Evolutionary conservation across 768 basidiomycete species (phyloP).

Genomic region (Kwoniella bestiolae): DNA sequence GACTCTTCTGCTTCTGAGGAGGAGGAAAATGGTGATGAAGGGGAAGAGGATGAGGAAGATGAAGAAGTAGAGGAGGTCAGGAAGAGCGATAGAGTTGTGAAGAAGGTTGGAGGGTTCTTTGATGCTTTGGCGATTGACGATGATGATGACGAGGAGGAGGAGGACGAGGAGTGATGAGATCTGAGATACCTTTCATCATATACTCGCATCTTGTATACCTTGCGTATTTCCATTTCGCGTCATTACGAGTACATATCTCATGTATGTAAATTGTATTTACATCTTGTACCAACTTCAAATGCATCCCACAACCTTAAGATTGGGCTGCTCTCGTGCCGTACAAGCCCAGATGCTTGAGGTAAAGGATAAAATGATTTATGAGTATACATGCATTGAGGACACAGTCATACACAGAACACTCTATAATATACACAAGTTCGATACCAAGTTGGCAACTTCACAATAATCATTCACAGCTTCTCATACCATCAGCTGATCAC

Average conservation of each 20-base stretch:
- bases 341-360: too few relatives aligned
- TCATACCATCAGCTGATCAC: conserved; percentile 20
- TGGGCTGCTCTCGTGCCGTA: too few relatives aligned
- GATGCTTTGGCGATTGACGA: conserved; percentile 39
- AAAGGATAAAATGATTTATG: too few relatives aligned
- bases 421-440: neutral
- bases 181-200: neutral
- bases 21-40: conserved; percentile 23
- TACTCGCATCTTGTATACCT: too few relatives aligned
- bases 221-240: too few relatives aligned
- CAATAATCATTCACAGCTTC: neutral
- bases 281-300: too few relatives aligned
- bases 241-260: too few relatives aligned
- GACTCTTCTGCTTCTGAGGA: conserved; percentile 16
- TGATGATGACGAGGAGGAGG: conserved; percentile 32
- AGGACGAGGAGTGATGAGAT: conserved; percentile 12
- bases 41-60: conserved; percentile 55
- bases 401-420: neutral
- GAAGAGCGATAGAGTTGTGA: conserved; percentile 18
- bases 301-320: too few relatives aligned
- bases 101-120: conserved; percentile 39
- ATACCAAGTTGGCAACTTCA: neutral
- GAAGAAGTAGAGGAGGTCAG: conserved; percentile 48
- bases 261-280: too few relatives aligned
- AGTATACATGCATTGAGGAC: too few relatives aligned